phyloP scores from a whole-genome alignment of 1,139 yeast genomes.

The Magnusiomyces paraingens region DNA sequence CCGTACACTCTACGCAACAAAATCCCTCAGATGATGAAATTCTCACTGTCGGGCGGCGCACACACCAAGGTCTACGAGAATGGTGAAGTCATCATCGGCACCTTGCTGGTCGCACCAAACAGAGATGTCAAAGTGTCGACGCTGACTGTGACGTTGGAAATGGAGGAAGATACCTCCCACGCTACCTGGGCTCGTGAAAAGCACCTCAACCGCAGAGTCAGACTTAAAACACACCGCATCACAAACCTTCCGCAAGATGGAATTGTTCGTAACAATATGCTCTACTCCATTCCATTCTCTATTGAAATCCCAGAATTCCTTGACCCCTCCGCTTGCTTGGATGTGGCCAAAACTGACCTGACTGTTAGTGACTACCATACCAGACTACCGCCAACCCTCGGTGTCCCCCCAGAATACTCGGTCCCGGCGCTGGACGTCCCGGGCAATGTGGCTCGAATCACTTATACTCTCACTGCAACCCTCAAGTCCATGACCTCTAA shows the following conservation, averaged over 20 bases:
- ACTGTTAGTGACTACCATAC: not conserved
- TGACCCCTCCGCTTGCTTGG: not conserved
- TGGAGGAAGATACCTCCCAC: not conserved
- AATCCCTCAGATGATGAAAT: not conserved
- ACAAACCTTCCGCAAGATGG: constrained; percentile 1
- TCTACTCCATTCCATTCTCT: constrained; percentile 2
- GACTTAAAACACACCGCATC: not conserved
- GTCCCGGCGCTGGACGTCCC: not conserved
- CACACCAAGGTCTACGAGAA: not conserved
- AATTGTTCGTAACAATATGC: not conserved
- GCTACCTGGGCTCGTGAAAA: constrained; percentile 1
- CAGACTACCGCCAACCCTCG: not conserved
- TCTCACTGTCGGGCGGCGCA: not conserved
- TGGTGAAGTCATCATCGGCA: constrained; percentile 3
- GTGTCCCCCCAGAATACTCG: not conserved
- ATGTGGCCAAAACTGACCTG: not conserved
- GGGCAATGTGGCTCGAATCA: not conserved
- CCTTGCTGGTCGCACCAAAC: not conserved
- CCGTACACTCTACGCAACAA: not conserved
- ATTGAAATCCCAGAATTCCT: constrained; percentile 2
- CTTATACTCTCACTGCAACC: not conserved
- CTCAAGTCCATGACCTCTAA: not conserved
- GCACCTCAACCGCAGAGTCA: not conserved
- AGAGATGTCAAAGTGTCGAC: not conserved
- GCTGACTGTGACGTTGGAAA: not conserved